Evolutionary conservation across 345 rosid genomes (phyloP).

Genomic region (Eucalyptus erythrocorys): DNA sequence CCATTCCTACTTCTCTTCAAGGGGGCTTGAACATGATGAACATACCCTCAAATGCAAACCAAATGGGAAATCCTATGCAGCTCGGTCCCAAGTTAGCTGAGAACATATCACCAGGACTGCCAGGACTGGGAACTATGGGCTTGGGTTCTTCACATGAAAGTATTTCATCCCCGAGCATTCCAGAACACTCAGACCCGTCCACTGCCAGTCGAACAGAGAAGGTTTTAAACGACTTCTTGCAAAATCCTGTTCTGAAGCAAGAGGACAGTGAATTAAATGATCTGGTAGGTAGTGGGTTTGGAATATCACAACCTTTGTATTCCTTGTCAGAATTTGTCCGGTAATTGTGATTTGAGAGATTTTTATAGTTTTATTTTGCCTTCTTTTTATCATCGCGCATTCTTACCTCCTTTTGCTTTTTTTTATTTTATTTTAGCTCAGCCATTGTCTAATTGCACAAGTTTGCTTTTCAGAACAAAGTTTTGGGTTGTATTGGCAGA

Average conservation of each 20-base stretch:
- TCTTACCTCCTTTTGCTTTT: not conserved
- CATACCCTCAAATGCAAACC: constrained; percentile 21
- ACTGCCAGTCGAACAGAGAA: constrained; percentile 69
- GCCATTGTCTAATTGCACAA: not conserved
- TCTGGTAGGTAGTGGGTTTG: constrained; percentile 17
- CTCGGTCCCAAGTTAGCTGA: constrained; percentile 18
- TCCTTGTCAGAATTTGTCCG: not conserved
- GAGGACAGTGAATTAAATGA: constrained; percentile 25
- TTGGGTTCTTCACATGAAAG: constrained; percentile 16
- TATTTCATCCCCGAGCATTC: not conserved
- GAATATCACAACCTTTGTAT: not conserved
- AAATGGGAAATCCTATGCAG: constrained; percentile 26
- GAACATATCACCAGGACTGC: constrained; percentile 14
- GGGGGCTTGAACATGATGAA: constrained; percentile 18
- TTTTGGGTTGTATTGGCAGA: not conserved
- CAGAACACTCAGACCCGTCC: constrained; percentile 21
- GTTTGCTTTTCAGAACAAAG: not conserved
- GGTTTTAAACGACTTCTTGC: constrained; percentile 57
- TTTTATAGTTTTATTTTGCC: not conserved
- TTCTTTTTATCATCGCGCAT: not conserved
- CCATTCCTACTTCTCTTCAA: constrained; percentile 25
- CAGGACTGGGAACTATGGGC: constrained; percentile 10
- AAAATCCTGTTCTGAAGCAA: constrained; percentile 48
- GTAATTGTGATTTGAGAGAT: not conserved
- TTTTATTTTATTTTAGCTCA: not conserved